Conservation (phyloP, 495 filamentous ascomycete species). For the Hypoxylon subgilvum region DNA sequence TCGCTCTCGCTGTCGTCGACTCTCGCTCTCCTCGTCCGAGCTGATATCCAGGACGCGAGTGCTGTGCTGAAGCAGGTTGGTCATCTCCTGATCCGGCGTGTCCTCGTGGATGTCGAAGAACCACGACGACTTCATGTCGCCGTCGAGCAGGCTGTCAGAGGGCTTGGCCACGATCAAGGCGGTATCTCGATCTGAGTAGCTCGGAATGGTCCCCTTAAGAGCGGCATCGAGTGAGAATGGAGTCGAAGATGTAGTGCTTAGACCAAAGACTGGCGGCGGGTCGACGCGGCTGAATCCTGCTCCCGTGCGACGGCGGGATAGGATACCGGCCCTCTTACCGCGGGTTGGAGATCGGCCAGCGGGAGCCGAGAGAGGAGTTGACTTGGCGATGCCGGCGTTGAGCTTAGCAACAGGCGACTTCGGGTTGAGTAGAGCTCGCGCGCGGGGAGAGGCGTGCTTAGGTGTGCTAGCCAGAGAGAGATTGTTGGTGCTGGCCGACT, state of each 20-base stretch:
- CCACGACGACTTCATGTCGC: conserved; percentile 70
- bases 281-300: conserved; percentile 66
- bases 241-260: conserved; percentile 43
- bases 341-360: conserved; percentile 68
- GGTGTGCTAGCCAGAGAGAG: conserved; percentile 40
- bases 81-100: conserved; percentile 82
- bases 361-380: conserved; percentile 58
- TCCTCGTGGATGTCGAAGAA: conserved; percentile 96
- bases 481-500: conserved; percentile 46
- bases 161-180: conserved; percentile 22
- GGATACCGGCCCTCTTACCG: conserved; percentile 65
- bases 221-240: conserved; percentile 84
- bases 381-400: conserved; percentile 46
- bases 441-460: conserved; percentile 48
- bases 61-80: conserved; percentile 89
- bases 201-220: conserved; percentile 69
- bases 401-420: conserved; percentile 53
- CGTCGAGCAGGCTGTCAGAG: conserved; percentile 38
- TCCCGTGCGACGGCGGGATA: conserved; percentile 64
- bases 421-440: conserved; percentile 52
- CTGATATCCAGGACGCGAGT: conserved; percentile 85
- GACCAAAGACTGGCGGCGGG: conserved; percentile 60
- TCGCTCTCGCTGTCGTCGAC: conserved; percentile 57
- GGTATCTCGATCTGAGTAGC: conserved; percentile 51
- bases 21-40: conserved; percentile 66